These are phyloP conservation scores for Syzygium syzygioides DNA, from an alignment of 441 rosid genomes.

Conservation along the genomic window DNA sequence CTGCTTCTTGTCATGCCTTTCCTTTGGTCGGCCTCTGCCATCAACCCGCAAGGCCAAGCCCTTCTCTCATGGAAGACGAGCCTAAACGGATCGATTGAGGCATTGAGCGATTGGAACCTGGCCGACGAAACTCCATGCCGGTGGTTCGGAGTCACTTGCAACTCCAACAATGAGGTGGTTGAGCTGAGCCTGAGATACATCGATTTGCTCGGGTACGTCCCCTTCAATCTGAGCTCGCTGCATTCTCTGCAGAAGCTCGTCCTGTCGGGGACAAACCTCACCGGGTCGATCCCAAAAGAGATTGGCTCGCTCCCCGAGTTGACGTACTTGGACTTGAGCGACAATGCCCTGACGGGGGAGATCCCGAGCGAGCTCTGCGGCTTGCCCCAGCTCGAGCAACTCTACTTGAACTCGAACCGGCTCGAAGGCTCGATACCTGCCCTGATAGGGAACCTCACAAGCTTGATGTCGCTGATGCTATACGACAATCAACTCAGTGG, in stretches of 20 bases:
- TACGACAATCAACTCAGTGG: constrained; percentile 61
- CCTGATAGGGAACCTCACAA: constrained; percentile 43
- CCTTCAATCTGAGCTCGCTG: constrained; percentile 38
- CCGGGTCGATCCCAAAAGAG: constrained; percentile 47
- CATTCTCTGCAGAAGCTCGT: constrained; percentile 41
- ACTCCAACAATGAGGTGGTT: constrained; percentile 25
- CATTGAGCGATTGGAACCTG: constrained; percentile 32
- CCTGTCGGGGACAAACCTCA: constrained; percentile 50
- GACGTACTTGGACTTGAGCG: constrained; percentile 45
- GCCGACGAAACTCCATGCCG: constrained; percentile 35
- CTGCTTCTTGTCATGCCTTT: constrained; percentile 5
- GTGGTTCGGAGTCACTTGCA: constrained; percentile 54
- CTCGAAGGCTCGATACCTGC: constrained; percentile 46
- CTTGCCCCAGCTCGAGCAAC: constrained; percentile 35
- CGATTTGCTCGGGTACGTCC: constrained; percentile 42
- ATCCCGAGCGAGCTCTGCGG: constrained; percentile 48
- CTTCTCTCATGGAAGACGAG: constrained; percentile 55
- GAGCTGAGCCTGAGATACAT: constrained; percentile 38
- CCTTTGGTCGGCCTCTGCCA: constrained; percentile 15
- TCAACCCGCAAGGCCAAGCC: constrained; percentile 48
- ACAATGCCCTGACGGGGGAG: constrained; percentile 47
- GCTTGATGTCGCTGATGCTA: constrained; percentile 35
- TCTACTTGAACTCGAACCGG: constrained; percentile 44
- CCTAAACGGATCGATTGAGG: constrained; percentile 34
- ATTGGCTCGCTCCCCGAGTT: constrained; percentile 32